Percentiles rank a stretch among this genome's conserved stretches.
phyloP scores from a whole-genome alignment of 345 rosid genomes.

The Abelmoschus esculentus region DNA sequence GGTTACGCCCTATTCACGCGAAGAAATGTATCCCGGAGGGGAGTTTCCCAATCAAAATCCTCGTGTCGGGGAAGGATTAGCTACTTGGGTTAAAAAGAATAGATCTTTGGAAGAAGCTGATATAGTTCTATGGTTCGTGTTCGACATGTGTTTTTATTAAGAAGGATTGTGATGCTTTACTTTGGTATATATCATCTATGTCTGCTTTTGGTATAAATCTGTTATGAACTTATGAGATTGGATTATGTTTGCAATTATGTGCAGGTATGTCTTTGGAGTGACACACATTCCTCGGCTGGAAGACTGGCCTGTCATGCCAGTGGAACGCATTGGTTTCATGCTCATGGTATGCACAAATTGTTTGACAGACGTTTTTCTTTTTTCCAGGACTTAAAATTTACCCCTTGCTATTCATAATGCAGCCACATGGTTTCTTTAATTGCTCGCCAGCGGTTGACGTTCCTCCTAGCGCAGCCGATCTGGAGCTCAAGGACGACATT shows the following conservation, averaged over 20 bases:
- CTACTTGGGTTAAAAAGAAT: slow-evolving; percentile 67
- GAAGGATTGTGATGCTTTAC: background rate
- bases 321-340: slow-evolving; percentile 58
- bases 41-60: slow-evolving; percentile 80
- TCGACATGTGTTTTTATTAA: background rate
- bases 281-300: slow-evolving; percentile 66
- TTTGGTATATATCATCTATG: background rate
- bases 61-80: slow-evolving; percentile 63
- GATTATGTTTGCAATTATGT: background rate
- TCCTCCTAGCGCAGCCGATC: slow-evolving; percentile 41
- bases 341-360: slow-evolving; percentile 34
- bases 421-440: slow-evolving; percentile 80
- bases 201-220: background rate
- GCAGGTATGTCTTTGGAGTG: slow-evolving; percentile 66
- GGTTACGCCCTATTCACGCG: slow-evolving; percentile 54
- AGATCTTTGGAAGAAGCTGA: slow-evolving; percentile 63
- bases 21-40: slow-evolving; percentile 67
- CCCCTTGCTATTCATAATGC: slow-evolving; percentile 14
- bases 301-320: slow-evolving; percentile 79
- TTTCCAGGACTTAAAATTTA: background rate
- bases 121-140: slow-evolving; percentile 59
- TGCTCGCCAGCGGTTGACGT: slow-evolving; percentile 64
- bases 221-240: background rate
- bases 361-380: background rate
- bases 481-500: slow-evolving; percentile 44